Conservation (phyloP, 495 filamentous ascomycete species). For the Tuber melanosporum region DNA sequence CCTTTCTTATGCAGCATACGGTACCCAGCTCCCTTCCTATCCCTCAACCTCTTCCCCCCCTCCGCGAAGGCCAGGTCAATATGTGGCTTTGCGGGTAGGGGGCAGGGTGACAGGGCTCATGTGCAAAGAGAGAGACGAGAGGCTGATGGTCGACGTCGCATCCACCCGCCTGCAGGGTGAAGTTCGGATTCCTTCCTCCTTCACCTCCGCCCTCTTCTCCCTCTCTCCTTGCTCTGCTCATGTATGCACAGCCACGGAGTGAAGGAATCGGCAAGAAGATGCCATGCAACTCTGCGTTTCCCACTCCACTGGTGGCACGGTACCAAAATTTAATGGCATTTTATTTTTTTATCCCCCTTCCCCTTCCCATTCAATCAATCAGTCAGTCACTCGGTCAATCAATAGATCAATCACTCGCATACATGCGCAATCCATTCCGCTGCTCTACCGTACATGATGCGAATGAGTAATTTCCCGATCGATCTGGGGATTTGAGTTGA, state of each 20-base stretch:
- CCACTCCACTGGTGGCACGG: slow-evolving; percentile 6
- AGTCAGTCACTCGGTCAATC: slow-evolving; percentile 9
- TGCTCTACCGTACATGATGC: slow-evolving; percentile 12
- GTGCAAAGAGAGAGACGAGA: background rate
- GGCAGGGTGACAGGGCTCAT: background rate
- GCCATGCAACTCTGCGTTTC: slow-evolving; percentile 25
- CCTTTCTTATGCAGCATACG: slow-evolving; percentile 1
- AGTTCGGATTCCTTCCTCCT: background rate
- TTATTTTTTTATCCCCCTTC: background rate
- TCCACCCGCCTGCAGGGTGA: background rate
- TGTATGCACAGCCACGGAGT: slow-evolving; percentile 18
- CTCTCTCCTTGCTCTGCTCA: background rate
- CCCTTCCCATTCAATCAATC: background rate
- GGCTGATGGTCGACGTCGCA: background rate
- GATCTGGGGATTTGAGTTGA: slow-evolving; percentile 38
- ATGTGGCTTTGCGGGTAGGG: slow-evolving; percentile 1
- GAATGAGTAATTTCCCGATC: slow-evolving; percentile 39
- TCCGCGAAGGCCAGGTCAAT: background rate
- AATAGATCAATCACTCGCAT: slow-evolving; percentile 6
- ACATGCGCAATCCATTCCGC: slow-evolving; percentile 23
- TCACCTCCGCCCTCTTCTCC: slow-evolving; percentile 14
- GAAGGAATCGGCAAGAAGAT: slow-evolving; percentile 18
- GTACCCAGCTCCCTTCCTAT: background rate
- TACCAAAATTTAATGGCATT: slow-evolving; percentile 19
- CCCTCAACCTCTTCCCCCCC: background rate